Evolutionary conservation across 257 asterid species (phyloP), one percentile per base, ranked within the genome.

Genomic region (Solanum virginianum): DNA sequence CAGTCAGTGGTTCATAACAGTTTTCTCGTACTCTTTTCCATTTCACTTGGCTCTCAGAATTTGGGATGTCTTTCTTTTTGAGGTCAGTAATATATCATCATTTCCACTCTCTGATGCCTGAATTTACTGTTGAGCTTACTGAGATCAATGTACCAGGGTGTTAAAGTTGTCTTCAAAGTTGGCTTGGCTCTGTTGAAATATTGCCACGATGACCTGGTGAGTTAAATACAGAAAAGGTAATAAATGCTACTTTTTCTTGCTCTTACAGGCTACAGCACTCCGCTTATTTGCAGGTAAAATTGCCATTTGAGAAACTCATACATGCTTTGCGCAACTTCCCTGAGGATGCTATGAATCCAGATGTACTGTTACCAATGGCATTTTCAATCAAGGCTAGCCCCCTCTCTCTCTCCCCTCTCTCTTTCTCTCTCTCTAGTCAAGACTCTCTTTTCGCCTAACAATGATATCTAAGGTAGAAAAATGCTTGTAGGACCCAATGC

Each of bases 1-100:
- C 69, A 97, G 99, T 92, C 99, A 97, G 90, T 97, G 99, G 99
- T 97, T 97, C 93, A 97, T 97, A 57, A 97, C 99, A 7, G 98
- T 97, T 66, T 97, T 95, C 89, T 92, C 99, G 18, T 97, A 93
- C 89, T 94, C 99, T 7, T 97, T 97, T 84, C 99, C 99, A 17
- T 97, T 97, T 90, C 98, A 93, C 90, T 88, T 97, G 92, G 95
- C 99, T 84, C 95, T 97, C 88, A 93, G 99, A 86, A 92, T 97
- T 79, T 95, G 99, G 99, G 99, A 97, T 87, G 99, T 97, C 85
- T 97, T 97, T 87, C 98, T 97, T 83, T 90, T 72, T 53, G 98
- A 96, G 99, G 99, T 96, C 82, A 88, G 97, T 81, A 51, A 39
- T 82, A 75, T 69, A 55, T 59, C 83, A 12, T 79, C 36, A 7